Percentiles rank a stretch among this genome's conserved stretches.
phyloP scores from a whole-genome alignment of 1,139 yeast species.

The Debaryomyces coudertii region DNA sequence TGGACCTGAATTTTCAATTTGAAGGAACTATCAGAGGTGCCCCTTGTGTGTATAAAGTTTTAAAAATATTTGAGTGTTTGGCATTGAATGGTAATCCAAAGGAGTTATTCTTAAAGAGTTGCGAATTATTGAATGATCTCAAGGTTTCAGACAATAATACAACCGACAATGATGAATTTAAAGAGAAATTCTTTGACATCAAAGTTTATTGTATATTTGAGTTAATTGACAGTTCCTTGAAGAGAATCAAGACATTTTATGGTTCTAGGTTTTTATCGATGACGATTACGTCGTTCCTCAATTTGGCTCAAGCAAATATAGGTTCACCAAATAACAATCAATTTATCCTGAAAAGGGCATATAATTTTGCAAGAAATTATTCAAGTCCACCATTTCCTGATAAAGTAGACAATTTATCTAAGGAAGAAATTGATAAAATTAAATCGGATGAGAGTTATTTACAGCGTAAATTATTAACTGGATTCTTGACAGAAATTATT shows the following conservation, averaged over 20 bases:
- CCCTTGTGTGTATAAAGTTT: conserved; percentile 40
- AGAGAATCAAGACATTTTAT: conserved; percentile 60
- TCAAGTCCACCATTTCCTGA: conserved; percentile 48
- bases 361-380: conserved; percentile 69
- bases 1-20: conserved; percentile 28
- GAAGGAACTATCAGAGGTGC: conserved; percentile 28
- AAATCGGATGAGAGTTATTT: conserved; percentile 56
- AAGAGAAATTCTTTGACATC: conserved; percentile 50
- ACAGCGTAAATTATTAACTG: conserved; percentile 48
- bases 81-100: conserved; percentile 75
- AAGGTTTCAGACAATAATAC: conserved; percentile 19
- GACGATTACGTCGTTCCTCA: conserved; percentile 58
- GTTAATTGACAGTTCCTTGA: conserved; percentile 55
- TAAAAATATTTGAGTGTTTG: conserved; percentile 59
- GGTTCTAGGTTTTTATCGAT: conserved; percentile 80
- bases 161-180: conserved; percentile 14
- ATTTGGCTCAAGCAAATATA: conserved; percentile 47
- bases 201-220: conserved; percentile 68
- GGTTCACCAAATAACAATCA: conserved; percentile 24
- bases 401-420: conserved; percentile 29
- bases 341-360: conserved; percentile 62
- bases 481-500: conserved; percentile 48
- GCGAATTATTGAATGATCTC: conserved; percentile 56
- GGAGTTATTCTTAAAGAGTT: conserved; percentile 69
- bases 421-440: conserved; percentile 43